Base-by-base conservation (phyloP, 306 rosid species). In the Lathyrus aphaca region DNA sequence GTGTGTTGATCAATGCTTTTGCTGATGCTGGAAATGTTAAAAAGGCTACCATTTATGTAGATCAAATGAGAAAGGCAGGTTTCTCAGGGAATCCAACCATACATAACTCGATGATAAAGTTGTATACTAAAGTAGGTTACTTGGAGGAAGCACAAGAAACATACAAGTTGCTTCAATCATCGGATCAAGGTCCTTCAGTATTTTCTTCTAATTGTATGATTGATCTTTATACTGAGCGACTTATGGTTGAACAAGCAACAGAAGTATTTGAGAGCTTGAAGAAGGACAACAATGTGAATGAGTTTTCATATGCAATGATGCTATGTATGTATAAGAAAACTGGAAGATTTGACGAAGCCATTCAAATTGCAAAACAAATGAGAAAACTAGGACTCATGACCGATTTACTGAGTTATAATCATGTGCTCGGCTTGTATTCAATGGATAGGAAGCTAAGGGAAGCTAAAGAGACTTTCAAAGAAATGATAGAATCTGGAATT, bases 191-290 rank as follows among this genome's bases (percentile, higher is more conserved):
- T 68, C 85, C 88, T 59, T 10, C 86, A 5, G 16, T 81, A 64
- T 88, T 85, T 77, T 86, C 97, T 62, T 91, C 97, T 12, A 91
- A 91, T 66, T 88, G 96, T 81, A 88, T 91, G 93, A 85, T 88
- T 74, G 93, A 88, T 73, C 93, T 91, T 64, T 91, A 86, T 73
- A 86, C 91, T 8, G 82, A 85, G 48, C 86, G 71, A 37, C 82
- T 84, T 19, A 85, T 87, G 97, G 89, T 83, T 51, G 72, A 83
- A 63, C 81, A 88, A 71, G 91, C 93, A 40, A 74, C 77, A 62
- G 81, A 82, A 77, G 82, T 91, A 69, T 89, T 91, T 46, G 81
- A 83, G 71, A 81, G 74, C 75, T 68, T 88, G 81, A 85, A 83
- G 82, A 64, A 49, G 53, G 82, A 83, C 50, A 79, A 77, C 49